Percentiles rank a stretch among this genome's conserved stretches.
phyloP scores from a whole-genome alignment of 805 yeast genomes.

The Barnettozyma sp. region DNA sequence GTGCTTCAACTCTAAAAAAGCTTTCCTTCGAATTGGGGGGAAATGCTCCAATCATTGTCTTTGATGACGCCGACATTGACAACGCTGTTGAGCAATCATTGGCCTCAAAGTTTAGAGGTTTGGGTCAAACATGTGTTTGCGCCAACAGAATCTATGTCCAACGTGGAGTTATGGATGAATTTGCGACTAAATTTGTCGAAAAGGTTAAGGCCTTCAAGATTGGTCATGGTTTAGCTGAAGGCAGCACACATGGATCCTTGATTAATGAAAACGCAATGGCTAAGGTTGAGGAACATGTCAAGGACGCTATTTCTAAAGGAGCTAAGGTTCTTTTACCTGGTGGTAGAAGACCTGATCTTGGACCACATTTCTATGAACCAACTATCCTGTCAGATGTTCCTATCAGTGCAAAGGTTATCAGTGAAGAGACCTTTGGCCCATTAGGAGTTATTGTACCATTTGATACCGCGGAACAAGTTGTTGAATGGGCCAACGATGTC shows the following conservation, averaged over 20 bases:
- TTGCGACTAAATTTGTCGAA: conserved; percentile 36
- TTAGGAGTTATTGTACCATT: conserved; percentile 51
- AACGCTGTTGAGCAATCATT: conserved; percentile 45
- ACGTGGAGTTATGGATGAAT: conserved; percentile 41
- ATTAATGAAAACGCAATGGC: conserved; percentile 44
- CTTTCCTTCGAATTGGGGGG: conserved; percentile 62
- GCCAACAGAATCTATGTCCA: conserved; percentile 57
- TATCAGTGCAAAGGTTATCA: conserved; percentile 40
- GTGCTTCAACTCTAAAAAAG: conserved; percentile 51
- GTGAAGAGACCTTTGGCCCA: conserved; percentile 64
- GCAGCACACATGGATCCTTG: conserved; percentile 50
- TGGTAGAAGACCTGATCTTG: conserved; percentile 43
- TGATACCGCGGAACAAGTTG: conserved; percentile 46
- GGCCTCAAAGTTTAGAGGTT: conserved; percentile 51
- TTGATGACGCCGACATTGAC: conserved; percentile 53
- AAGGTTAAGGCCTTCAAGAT: conserved; percentile 42
- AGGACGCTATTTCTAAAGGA: conserved; percentile 49
- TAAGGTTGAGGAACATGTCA: conserved; percentile 47
- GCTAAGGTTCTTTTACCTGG: conserved; percentile 46
- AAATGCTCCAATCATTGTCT: conserved; percentile 57
- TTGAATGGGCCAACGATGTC: conserved; percentile 46
- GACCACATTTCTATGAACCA: conserved; percentile 48
- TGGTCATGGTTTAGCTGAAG: conserved; percentile 49
- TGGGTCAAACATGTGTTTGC: conserved; percentile 64
- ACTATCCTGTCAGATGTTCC: conserved; percentile 47